Percentiles rank a stretch among this genome's conserved stretches.
These are phyloP conservation scores for Actinomucor elegans DNA, from an alignment of 371 early-diverging fungal species.

Conservation along the genomic window DNA sequence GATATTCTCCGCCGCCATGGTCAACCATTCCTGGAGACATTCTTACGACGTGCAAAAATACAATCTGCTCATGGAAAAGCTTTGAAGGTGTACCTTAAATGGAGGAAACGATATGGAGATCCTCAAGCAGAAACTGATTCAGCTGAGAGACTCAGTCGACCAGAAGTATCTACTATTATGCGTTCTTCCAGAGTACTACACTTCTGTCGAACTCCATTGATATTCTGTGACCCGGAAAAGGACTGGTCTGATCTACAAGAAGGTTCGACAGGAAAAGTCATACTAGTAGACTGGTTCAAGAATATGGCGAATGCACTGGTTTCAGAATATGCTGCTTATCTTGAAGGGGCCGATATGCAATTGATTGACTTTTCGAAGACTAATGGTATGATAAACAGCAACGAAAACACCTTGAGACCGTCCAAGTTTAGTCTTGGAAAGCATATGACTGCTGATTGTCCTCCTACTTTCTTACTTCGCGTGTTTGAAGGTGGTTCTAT, in stretches of 20 bases:
- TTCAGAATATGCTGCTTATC: constrained; percentile 62
- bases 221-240: constrained; percentile 53
- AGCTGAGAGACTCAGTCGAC: constrained; percentile 43
- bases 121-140: constrained; percentile 33
- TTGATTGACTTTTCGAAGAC: constrained; percentile 51
- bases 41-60: constrained; percentile 44
- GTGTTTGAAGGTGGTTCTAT: constrained; percentile 67
- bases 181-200: constrained; percentile 63
- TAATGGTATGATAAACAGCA: neutral
- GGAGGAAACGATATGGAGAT: constrained; percentile 55
- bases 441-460: constrained; percentile 37
- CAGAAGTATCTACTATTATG: constrained; percentile 57
- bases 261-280: constrained; percentile 8
- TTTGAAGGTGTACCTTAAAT: constrained; percentile 56
- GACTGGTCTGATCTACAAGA: constrained; percentile 29
- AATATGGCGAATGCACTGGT: constrained; percentile 56
- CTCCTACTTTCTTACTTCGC: constrained; percentile 64
- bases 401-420: constrained; percentile 7
- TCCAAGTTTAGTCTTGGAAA: constrained; percentile 32
- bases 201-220: constrained; percentile 64
- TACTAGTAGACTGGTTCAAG: constrained; percentile 54
- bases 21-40: constrained; percentile 55
- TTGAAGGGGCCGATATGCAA: constrained; percentile 69
- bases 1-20: constrained; percentile 63
- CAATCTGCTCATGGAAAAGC: constrained; percentile 61